These are phyloP conservation scores for Baorangia bicolor DNA, from an alignment of 768 basidiomycete species.

Conservation along the genomic window DNA sequence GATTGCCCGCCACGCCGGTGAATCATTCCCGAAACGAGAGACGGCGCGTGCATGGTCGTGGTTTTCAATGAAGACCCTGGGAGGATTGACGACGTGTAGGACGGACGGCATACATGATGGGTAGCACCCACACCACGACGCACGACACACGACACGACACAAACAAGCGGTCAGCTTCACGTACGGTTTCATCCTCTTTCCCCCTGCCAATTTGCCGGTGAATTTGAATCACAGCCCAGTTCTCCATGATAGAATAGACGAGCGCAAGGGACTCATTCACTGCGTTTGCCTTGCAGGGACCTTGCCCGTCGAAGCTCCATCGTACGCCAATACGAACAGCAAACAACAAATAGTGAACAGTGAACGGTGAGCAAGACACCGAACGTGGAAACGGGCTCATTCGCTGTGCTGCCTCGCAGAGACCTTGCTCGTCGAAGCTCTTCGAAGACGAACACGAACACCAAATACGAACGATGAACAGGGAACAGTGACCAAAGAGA, in stretches of 20 bases:
- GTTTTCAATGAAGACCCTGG: slow-evolving; percentile 65
- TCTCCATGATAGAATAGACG: neutral
- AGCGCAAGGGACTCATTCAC: slow-evolving; percentile 12
- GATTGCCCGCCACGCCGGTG: slow-evolving; percentile 49
- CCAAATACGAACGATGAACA: slow-evolving; percentile 15
- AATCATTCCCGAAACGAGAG: slow-evolving; percentile 66
- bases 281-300: slow-evolving; percentile 21
- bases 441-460: neutral
- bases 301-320: slow-evolving; percentile 2
- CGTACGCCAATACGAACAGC: neutral
- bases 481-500: neutral
- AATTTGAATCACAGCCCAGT: slow-evolving; percentile 5
- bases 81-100: neutral
- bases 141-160: slow-evolving; percentile 1
- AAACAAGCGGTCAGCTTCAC: slow-evolving; percentile 8
- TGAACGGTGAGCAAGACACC: slow-evolving; percentile 13
- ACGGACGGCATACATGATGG: slow-evolving; percentile 18
- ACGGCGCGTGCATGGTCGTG: slow-evolving; percentile 67
- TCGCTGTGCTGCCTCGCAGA: slow-evolving; percentile 21
- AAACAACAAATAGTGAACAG: neutral
- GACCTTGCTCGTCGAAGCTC: slow-evolving; percentile 15
- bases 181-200: neutral
- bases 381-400: slow-evolving; percentile 5
- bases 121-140: slow-evolving; percentile 9
- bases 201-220: neutral